Base-by-base conservation (phyloP, 805 yeast genomes). In the Wickerhamiella sergipiensis region DNA sequence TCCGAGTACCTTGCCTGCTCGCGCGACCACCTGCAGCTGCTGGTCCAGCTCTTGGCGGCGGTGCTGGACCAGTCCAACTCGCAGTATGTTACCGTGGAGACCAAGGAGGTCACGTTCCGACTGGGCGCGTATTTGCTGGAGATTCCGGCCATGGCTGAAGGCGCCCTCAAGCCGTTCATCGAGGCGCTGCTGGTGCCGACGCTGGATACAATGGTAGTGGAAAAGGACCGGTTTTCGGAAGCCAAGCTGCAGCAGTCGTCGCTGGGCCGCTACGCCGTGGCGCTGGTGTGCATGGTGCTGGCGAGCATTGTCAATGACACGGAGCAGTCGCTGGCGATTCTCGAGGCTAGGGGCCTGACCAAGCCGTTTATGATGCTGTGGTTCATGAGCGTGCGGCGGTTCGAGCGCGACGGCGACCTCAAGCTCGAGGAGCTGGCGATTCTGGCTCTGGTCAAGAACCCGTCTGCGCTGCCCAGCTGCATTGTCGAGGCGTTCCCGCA, bases 341-440 rank as follows among this genome's bases (percentile, higher is more conserved):
- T 89, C 53, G 71, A 72, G 52, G 70, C 73, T 47, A 61, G 64
- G 15, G 66, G 71, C 17, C 69, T 71, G 46, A 62, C 79, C 5
- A 72, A 73, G 36, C 58, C 67, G 13, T 77, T 85, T 58, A 77
- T 89, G 59, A 71, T 71, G 23, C 63, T 71, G 49, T 87, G 96
- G 96, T 77, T 83, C 60, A 70, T 73, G 19, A 58, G 72, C 9
- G 67, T 79, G 40, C 75, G 80, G 4, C 67, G 70, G 24, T 73
- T 83, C 57, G 73, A 74, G 21, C 71, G 95, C 53, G 95, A 86
- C 2, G 85, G 76, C 60, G 97, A 90, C 66, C 72, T 86, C 64
- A 89, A 88, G 65, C 66, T 90, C 43, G 78, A 85, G 0, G 69
- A 78, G 2, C 66, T 90, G 56, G 94, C 92, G 0, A 62, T 83